phyloP scores from a whole-genome alignment of 495 filamentous ascomycete genomes.

The Amorphotheca resinae region DNA sequence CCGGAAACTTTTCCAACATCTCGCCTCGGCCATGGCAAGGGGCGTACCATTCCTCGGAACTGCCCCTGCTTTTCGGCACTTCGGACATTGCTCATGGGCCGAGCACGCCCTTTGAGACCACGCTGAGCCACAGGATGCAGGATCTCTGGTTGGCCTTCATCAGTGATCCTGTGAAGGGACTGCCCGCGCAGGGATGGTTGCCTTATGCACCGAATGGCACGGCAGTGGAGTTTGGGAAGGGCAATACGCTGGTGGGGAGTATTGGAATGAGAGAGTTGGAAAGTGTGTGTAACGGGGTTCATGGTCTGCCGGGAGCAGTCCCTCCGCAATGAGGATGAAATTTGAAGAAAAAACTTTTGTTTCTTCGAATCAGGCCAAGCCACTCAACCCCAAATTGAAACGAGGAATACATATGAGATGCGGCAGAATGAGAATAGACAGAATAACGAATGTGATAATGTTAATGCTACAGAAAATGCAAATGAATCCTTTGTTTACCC shows the following conservation, averaged over 20 bases:
- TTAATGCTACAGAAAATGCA: too few relatives aligned
- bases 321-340: neutral
- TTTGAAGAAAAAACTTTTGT: too few relatives aligned
- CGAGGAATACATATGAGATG: too few relatives aligned
- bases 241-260: neutral
- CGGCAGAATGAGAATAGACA: too few relatives aligned
- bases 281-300: neutral
- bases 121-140: conserved; percentile 28
- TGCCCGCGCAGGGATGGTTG: neutral
- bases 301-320: neutral
- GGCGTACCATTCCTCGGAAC: conserved; percentile 32
- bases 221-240: conserved; percentile 1
- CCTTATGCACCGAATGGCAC: neutral
- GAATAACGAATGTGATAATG: too few relatives aligned
- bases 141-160: conserved; percentile 20
- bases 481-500: too few relatives aligned
- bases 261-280: neutral
- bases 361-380: too few relatives aligned
- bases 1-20: conserved; percentile 42
- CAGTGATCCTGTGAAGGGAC: conserved; percentile 1
- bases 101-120: conserved; percentile 24
- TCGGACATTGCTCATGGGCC: conserved; percentile 22
- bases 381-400: too few relatives aligned
- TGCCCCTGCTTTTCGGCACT: conserved; percentile 34
- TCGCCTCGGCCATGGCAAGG: conserved; percentile 40